A percentile compares a stretch with the other conserved stretches of the same genome.
Conservation (phyloP, 768 basidiomycete species). For the Ramaria rubella region DNA sequence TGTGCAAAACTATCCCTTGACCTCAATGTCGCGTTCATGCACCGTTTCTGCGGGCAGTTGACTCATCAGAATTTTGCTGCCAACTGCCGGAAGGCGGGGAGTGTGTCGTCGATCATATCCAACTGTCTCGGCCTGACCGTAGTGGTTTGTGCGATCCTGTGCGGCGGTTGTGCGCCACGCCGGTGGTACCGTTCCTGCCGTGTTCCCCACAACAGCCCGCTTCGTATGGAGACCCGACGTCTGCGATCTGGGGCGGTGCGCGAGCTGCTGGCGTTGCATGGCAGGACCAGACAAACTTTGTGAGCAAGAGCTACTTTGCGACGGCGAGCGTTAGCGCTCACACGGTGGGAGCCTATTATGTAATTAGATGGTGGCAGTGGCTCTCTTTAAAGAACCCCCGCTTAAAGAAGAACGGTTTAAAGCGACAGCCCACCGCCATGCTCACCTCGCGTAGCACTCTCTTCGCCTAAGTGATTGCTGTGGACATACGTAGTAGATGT, state of each 20-base stretch:
- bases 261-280: conserved; percentile 1
- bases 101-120: not conserved
- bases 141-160: not conserved
- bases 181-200: conserved; percentile 48
- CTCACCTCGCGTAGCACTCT: no score
- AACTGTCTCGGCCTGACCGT: not conserved
- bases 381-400: no score
- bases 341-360: not conserved
- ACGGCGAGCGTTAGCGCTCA: not conserved
- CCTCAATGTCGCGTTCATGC: conserved; percentile 61
- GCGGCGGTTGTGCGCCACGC: conserved; percentile 44
- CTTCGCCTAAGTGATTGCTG: no score
- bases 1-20: conserved; percentile 24
- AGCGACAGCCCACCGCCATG: no score
- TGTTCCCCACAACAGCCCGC: conserved; percentile 49
- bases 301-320: not conserved
- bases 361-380: not conserved
- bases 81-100: conserved; percentile 20
- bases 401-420: no score
- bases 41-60: conserved; percentile 58
- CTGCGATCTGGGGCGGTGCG: conserved; percentile 3
- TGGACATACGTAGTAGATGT: no score
- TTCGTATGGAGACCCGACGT: conserved; percentile 26
- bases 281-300: not conserved
- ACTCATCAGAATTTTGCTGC: conserved; percentile 65